These are phyloP conservation scores for Flagelloscypha sp. DNA, from an alignment of 768 basidiomycete genomes.

Conservation along the genomic window DNA sequence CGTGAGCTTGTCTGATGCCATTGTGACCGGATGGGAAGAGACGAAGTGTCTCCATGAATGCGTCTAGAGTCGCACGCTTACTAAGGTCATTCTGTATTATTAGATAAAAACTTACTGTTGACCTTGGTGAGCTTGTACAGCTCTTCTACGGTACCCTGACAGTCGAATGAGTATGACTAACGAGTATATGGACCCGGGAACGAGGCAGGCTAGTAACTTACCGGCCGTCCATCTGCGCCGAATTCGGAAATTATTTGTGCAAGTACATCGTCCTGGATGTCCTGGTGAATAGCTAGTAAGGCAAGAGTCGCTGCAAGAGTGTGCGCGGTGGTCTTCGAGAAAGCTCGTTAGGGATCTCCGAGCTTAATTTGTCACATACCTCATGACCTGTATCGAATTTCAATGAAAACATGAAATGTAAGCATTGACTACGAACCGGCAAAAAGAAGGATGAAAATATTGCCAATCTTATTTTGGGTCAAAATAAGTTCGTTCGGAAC, in stretches of 20 bases:
- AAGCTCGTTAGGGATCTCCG: no score
- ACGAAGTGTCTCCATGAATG: neutral
- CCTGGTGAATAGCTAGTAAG: slow-evolving; percentile 19
- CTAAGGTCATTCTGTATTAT: neutral
- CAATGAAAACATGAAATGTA: neutral
- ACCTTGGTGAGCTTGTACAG: neutral
- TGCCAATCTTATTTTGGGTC: slow-evolving; percentile 14
- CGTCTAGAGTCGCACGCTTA: neutral
- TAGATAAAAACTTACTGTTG: neutral
- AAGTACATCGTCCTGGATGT: slow-evolving; percentile 20
- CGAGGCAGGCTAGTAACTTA: no score
- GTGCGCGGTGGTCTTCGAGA: slow-evolving; percentile 18
- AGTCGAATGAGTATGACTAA: neutral
- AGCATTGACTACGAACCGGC: slow-evolving; percentile 23
- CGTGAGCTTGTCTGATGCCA: neutral
- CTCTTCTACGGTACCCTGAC: neutral
- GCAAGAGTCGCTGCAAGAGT: slow-evolving; percentile 20
- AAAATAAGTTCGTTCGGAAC: neutral
- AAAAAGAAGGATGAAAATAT: slow-evolving; percentile 21
- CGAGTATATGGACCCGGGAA: slow-evolving; percentile 1
- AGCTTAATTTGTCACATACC: no score
- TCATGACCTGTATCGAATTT: neutral
- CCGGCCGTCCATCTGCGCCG: no score
- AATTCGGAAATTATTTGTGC: no score
- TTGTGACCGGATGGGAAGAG: neutral